Base-by-base conservation (phyloP, 768 basidiomycete species). In the Calocybe cyanea region DNA sequence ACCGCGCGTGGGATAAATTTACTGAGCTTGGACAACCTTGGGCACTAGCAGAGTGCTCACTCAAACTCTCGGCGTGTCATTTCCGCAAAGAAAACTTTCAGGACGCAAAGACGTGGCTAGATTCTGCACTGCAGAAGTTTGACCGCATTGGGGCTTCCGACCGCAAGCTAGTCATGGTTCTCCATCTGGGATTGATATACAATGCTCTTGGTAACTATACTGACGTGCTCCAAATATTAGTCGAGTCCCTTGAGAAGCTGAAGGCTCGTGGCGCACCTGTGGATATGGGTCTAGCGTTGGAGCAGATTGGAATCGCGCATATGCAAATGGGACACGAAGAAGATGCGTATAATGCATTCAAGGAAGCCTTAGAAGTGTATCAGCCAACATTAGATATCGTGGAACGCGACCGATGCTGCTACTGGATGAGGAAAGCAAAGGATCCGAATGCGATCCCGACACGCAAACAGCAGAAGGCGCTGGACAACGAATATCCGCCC, bases 91-190 rank as follows among this genome's bases (percentile, higher is more conserved):
- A 23, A 32, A 25, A 23, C 8, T 44, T 17, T 41, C 44, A 50
- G 7, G 20, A 30, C 8, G 43, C 48, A 9, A 18, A 34, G 6
- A 14, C 21, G 14, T 40, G 18, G 20, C 24, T 33, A 19, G 25
- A 13, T n/a, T 49, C 38, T n/a, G 36, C 48, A 4, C 15, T 44
- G n/a, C 21, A 44, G 31, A 25, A 44, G 23, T 41, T n/a, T 20
- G 11, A 30, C 5, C 18, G 15, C 15, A 23, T 36, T 10, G 43
- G 49, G 11, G 20, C 25, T 4, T 38, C 21, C 15, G 6, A 20
- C 6, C 21, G 38, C n/a, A n/a, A n/a, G n/a, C n/a, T n/a, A 9
- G 38, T 23, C 10, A 24, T 23, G 15, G 6, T 15, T 11, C 38
- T 20, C 13, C 11, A 3, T 38, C 2, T 38, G 4, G 38, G 15